Percentiles rank a stretch among this genome's conserved stretches.
Evolutionary conservation across 768 basidiomycete species (phyloP).

Genomic region (Strobilomyces confusus): DNA sequence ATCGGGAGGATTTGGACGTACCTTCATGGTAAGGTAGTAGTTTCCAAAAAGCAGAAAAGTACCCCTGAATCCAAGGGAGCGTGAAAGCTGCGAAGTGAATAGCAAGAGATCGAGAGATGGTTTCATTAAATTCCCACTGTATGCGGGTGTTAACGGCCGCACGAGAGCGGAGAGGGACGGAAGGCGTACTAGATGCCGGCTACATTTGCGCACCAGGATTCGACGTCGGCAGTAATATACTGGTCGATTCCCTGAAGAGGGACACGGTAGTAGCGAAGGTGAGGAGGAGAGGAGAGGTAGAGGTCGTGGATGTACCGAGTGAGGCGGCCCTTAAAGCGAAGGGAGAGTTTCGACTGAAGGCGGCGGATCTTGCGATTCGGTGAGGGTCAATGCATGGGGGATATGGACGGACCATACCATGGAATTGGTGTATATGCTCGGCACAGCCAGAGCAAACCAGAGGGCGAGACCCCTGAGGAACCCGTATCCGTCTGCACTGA

Average conservation of each 20-base stretch:
- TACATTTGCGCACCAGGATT: conserved; percentile 82
- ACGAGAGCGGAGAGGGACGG: background rate
- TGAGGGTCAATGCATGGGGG: background rate
- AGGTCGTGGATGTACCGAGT: conserved; percentile 91
- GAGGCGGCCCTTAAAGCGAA: conserved; percentile 78
- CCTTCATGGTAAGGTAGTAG: conserved; percentile 77
- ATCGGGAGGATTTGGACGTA: background rate
- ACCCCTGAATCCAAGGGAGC: conserved; percentile 82
- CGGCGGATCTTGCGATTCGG: conserved; percentile 65
- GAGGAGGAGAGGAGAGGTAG: conserved; percentile 73
- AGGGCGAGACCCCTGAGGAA: conserved; percentile 77
- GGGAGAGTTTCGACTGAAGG: conserved; percentile 80
- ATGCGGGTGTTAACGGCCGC: background rate
- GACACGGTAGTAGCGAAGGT: conserved; percentile 66
- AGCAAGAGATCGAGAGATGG: conserved; percentile 86
- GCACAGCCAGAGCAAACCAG: conserved; percentile 90
- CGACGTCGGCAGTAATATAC: conserved; percentile 90
- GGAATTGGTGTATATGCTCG: conserved; percentile 92
- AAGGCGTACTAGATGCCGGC: conserved; percentile 81
- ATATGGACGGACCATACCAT: conserved; percentile 51
- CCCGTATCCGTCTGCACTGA: conserved; percentile 79
- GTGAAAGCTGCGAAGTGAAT: conserved; percentile 88
- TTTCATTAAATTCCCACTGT: conserved; percentile 88
- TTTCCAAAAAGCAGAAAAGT: conserved; percentile 75
- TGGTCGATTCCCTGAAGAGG: conserved; percentile 80